These are phyloP conservation scores for Chrysanthemum lavandulifolium DNA, from an alignment of 129 eudicot species.

Conservation along the genomic window DNA sequence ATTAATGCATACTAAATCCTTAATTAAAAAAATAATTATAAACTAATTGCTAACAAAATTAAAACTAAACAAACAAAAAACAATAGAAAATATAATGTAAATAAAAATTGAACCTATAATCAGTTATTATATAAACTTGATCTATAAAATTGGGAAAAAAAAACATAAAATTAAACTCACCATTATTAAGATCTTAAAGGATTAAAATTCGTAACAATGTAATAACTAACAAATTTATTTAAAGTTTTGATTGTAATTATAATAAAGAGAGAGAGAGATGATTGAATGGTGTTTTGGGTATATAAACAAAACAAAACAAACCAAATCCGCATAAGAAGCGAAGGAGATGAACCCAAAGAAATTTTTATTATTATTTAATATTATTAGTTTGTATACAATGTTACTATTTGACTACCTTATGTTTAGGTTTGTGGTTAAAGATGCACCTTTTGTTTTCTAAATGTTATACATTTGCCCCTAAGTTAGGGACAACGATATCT, in stretches of 20 bases:
- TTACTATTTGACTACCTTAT: constrained; percentile 3
- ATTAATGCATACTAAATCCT: too few species aligned
- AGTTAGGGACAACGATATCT: too few species aligned
- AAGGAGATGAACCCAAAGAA: constrained; percentile 72
- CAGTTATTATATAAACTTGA: constrained; percentile 21
- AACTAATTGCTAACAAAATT: not conserved
- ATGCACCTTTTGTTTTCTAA: not conserved
- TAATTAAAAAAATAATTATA: too few species aligned
- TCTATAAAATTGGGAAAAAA: constrained; percentile 16
- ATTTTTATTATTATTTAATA: not conserved
- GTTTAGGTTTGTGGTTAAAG: not conserved
- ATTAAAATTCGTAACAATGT: constrained; percentile 38
- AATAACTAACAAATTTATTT: constrained; percentile 15
- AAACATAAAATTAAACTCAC: constrained; percentile 29
- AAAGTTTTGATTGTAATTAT: too few species aligned
- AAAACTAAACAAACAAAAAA: not conserved
- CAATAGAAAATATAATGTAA: not conserved
- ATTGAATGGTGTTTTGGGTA: constrained; percentile 33
- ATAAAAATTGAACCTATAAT: constrained; percentile 22
- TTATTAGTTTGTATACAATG: not conserved
- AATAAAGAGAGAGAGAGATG: constrained; percentile 32
- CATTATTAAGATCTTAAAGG: constrained; percentile 22
- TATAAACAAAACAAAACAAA: constrained; percentile 30
- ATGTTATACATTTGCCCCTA: too few species aligned
- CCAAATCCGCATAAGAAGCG: constrained; percentile 64